Percentiles rank a stretch among this genome's conserved stretches.
Conservation (phyloP, 2,329 filamentous ascomycete species). For the Alternaria metachromatica region DNA sequence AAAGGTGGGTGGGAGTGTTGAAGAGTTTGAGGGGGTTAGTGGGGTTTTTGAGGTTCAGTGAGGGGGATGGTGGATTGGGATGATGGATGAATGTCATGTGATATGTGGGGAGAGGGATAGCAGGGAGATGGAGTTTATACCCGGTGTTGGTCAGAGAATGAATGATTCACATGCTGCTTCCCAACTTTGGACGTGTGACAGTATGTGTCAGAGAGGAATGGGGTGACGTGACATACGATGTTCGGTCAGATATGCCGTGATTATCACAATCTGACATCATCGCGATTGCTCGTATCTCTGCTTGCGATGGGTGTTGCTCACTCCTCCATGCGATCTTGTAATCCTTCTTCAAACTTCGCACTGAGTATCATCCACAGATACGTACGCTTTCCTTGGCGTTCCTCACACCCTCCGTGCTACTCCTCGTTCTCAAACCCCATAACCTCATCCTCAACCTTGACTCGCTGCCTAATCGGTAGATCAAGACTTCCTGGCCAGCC, state of each 20-base stretch:
- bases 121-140: background rate
- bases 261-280: background rate
- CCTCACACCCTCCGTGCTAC: background rate
- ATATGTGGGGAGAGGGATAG: background rate
- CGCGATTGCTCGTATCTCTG: background rate
- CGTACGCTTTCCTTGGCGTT: background rate
- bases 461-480: background rate
- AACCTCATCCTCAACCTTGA: background rate
- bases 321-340: too few relatives aligned
- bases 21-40: conserved; percentile 57
- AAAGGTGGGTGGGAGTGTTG: conserved; percentile 66
- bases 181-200: background rate
- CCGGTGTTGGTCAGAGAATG: background rate
- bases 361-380: too few relatives aligned
- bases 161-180: background rate
- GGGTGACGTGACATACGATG: background rate
- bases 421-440: background rate
- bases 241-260: background rate
- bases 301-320: background rate
- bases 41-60: background rate
- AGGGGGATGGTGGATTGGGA: background rate
- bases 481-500: background rate
- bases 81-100: background rate
- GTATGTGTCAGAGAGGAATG: background rate
- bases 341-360: background rate